Conservation (phyloP, 148 eudicot species). For the Rhododendron simsii region DNA sequence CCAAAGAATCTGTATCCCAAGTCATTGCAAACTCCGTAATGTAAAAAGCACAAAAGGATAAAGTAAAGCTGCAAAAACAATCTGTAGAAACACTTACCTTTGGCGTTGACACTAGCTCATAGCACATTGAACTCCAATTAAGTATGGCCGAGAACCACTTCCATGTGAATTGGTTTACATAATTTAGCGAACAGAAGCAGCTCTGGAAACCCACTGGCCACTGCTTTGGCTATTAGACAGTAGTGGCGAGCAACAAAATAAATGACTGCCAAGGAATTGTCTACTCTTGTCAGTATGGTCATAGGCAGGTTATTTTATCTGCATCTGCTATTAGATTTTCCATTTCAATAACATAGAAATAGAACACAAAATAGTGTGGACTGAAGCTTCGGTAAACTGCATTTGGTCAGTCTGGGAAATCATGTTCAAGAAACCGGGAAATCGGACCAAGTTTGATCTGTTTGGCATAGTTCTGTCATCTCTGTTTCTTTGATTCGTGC, state of each 20-base stretch:
- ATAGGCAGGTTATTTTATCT: not conserved
- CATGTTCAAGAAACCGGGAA: not conserved
- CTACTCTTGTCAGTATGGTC: conserved; percentile 14
- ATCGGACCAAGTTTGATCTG: not conserved
- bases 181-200: not conserved
- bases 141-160: not conserved
- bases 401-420: not conserved
- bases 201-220: not conserved
- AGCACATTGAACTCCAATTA: not conserved
- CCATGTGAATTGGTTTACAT: not conserved
- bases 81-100: not conserved
- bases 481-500: not conserved
- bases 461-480: not conserved
- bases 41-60: not conserved
- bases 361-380: not conserved
- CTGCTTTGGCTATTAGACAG: not conserved
- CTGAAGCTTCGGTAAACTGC: not conserved
- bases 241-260: not conserved
- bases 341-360: not conserved
- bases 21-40: not conserved
- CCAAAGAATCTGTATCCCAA: not conserved
- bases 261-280: not conserved
- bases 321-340: not conserved
- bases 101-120: not conserved
- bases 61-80: not conserved